Conservation (phyloP, 2,329 filamentous ascomycete species). For the Sporothrix protearum region DNA sequence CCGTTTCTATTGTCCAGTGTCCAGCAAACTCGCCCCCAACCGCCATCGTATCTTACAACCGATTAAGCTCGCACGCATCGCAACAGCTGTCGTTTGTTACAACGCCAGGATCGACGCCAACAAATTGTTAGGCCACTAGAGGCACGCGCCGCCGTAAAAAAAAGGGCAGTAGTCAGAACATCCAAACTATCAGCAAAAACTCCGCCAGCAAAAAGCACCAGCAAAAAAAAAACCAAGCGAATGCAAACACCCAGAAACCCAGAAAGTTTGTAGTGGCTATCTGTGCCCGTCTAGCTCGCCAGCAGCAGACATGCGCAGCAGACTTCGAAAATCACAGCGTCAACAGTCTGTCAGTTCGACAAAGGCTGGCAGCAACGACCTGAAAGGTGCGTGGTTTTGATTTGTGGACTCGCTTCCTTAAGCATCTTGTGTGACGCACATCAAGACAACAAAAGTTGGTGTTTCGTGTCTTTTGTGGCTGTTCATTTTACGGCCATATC, state of each 20-base stretch:
- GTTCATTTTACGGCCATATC: constrained; percentile 9
- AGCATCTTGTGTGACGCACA: constrained; percentile 1
- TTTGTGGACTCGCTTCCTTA: neutral
- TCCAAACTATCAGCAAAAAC: constrained; percentile 1
- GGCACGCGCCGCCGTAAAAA: constrained; percentile 8
- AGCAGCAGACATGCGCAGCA: constrained; percentile 26
- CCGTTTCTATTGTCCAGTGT: neutral
- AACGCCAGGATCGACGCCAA: constrained; percentile 22
- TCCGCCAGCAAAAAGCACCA: neutral
- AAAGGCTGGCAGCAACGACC: constrained; percentile 14
- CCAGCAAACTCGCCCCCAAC: neutral
- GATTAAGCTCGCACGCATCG: constrained; percentile 8
- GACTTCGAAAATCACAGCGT: constrained; percentile 23
- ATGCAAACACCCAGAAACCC: neutral
- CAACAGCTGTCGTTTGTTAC: constrained; percentile 17
- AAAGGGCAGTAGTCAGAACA: neutral
- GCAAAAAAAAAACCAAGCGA: neutral
- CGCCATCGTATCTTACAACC: too few relatives aligned
- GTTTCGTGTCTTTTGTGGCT: constrained; percentile 5
- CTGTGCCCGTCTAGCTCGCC: neutral
- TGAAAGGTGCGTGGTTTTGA: constrained; percentile 17
- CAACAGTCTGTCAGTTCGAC: constrained; percentile 25
- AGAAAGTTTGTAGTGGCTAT: neutral
- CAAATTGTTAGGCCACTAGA: constrained; percentile 14
- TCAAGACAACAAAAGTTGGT: neutral